These are phyloP conservation scores for Boletus pseudo-olivaceus DNA, from an alignment of 768 basidiomycete genomes.

Conservation along the genomic window DNA sequence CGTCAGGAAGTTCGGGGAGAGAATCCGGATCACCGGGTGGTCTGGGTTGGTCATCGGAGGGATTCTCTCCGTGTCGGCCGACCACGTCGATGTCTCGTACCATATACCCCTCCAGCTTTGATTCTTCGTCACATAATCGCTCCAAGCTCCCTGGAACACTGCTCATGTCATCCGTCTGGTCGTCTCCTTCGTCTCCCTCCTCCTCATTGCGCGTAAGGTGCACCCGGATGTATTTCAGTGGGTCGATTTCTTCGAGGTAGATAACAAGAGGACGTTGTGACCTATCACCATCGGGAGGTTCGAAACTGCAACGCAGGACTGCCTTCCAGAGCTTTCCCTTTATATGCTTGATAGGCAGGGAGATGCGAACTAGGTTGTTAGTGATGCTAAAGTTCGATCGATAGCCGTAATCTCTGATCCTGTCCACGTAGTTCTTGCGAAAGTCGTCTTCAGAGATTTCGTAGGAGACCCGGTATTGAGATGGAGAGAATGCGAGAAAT, in stretches of 20 bases:
- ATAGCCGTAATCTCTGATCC: constrained; percentile 10
- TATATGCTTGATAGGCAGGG: constrained; percentile 17
- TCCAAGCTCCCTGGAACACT: constrained; percentile 22
- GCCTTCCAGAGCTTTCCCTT: constrained; percentile 17
- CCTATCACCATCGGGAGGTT: constrained; percentile 5
- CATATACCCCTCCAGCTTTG: constrained; percentile 6
- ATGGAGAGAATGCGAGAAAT: constrained; percentile 23
- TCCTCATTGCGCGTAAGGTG: constrained; percentile 6
- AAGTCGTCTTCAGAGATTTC: constrained; percentile 22
- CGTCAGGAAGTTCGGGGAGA: constrained; percentile 10
- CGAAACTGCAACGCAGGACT: constrained; percentile 24
- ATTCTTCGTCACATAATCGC: constrained; percentile 11
- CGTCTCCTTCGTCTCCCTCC: neutral
- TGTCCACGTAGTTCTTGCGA: constrained; percentile 16
- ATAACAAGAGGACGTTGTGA: constrained; percentile 21
- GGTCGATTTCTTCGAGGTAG: constrained; percentile 18
- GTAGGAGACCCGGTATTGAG: constrained; percentile 17
- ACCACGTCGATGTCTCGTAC: constrained; percentile 13
- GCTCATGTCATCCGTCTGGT: neutral
- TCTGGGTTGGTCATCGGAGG: neutral
- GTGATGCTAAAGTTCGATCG: constrained; percentile 15
- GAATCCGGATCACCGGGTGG: constrained; percentile 4
- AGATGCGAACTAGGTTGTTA: constrained; percentile 22
- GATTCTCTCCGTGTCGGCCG: neutral
- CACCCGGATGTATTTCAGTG: constrained; percentile 11